Evolutionary conservation across 2,329 filamentous ascomycete species (phyloP), one percentile per base, ranked within the genome.

Genomic region (Colletotrichum eremochloae): DNA sequence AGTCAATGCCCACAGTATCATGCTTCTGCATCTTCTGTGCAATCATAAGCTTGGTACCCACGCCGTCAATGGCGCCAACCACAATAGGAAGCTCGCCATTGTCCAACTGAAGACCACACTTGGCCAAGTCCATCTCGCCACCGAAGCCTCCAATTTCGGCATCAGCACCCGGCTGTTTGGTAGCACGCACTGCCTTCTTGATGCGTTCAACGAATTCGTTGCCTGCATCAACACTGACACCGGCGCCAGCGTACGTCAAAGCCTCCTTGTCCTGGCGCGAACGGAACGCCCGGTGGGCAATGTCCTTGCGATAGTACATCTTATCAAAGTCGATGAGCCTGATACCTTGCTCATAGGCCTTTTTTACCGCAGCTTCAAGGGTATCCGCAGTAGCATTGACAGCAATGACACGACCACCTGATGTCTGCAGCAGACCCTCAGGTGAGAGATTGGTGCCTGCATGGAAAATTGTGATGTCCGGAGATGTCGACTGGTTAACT

Each of bases 1-100:
- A 89, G 80, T 99, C 96, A 77, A 99, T 95, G 73, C 96, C 96
- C 14, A 99, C 96, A 3, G 95, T 97, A 82, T 96, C 92, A 83
- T 98, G 96, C 84, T 97, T 94, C 77, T 91, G 89, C 85, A 97
- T 93, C 15, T 91, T 90, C 80, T 98, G 96, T 0, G 96, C 96
- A 78, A 99, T 94, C 88, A 97, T 97, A 77, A 98, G 92, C 86
- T 98, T 98, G 61, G 96, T 98, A 72, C 96, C 96, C 48, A 98
- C 95, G 64, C 96, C 96, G 80, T 99, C 96, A 75, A 98, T 98
- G 72, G 95, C 95, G 67, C 94, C 94, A n/a, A 98, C 94, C 36
- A 98, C 84, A 68, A 95, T 92, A 14, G 96, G 95, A 2, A 75
- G 68, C 64, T 74, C 68, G 0, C 93, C 89, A 71, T 90, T 87